Evolutionary conservation across 164 flowering plant species (phyloP).

Genomic region (Chloranthus sessilifolius): DNA sequence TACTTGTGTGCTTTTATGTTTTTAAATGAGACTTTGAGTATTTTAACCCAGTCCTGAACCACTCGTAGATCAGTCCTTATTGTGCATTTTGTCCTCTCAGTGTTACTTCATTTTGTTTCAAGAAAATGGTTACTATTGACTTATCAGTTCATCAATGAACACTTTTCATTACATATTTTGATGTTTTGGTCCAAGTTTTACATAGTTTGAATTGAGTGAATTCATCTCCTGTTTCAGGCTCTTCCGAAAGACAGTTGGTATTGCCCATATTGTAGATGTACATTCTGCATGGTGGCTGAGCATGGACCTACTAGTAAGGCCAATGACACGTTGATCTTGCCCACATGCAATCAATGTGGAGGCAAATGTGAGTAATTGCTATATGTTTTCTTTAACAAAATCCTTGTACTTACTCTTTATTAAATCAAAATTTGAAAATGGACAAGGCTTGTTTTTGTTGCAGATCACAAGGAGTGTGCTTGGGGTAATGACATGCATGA

Average conservation of each 20-base stretch:
- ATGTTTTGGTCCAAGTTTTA: no score
- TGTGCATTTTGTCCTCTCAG: no score
- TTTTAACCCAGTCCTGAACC: no score
- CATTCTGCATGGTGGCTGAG: constrained; percentile 16
- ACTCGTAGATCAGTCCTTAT: no score
- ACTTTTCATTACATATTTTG: no score
- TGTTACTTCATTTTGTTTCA: no score
- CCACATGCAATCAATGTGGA: constrained; percentile 19
- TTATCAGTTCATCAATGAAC: no score
- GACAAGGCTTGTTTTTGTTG: no score
- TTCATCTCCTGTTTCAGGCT: constrained; percentile 14
- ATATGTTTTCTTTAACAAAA: no score
- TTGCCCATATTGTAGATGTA: constrained; percentile 24
- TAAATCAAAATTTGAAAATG: background rate
- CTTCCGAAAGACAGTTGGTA: constrained; percentile 23
- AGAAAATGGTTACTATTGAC: no score
- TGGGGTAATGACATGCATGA: constrained; percentile 5
- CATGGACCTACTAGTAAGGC: constrained; percentile 2
- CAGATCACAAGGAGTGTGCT: constrained; percentile 22
- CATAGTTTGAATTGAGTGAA: background rate
- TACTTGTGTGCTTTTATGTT: no score
- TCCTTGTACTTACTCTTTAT: background rate
- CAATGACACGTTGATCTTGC: background rate
- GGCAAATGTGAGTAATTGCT: constrained; percentile 18
- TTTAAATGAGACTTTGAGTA: no score